These are phyloP conservation scores for Penicillium verhagenii DNA, from an alignment of 495 filamentous ascomycete genomes.

Conservation along the genomic window DNA sequence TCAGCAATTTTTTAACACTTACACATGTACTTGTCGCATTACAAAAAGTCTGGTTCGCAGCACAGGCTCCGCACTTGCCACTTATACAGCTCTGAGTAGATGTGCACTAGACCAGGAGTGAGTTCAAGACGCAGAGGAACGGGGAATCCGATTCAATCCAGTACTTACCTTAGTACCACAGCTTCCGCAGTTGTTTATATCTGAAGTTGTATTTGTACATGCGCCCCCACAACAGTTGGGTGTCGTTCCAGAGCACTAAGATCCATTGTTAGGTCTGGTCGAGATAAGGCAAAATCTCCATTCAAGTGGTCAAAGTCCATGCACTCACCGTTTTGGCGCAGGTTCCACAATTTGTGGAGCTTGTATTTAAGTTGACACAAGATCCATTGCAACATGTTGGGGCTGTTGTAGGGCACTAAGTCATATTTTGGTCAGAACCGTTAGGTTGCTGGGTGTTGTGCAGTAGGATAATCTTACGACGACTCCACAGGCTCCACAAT, in stretches of 20 bases:
- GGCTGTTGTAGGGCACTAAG: neutral
- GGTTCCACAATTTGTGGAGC: neutral
- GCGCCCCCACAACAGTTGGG: neutral
- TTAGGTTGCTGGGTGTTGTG: neutral
- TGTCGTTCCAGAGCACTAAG: conserved; percentile 3
- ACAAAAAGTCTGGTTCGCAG: neutral
- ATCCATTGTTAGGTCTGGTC: neutral
- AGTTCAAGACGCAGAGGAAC: too few species aligned
- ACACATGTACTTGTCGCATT: conserved; percentile 1
- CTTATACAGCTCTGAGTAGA: conserved; percentile 4
- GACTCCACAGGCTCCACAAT: conserved; percentile 7
- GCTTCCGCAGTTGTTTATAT: conserved; percentile 1
- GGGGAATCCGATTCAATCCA: neutral
- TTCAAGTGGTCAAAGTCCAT: too few species aligned
- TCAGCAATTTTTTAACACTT: neutral
- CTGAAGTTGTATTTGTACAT: conserved; percentile 3
- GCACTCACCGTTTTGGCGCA: neutral
- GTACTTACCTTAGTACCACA: neutral
- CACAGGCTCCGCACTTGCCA: neutral
- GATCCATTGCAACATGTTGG: conserved; percentile 1
- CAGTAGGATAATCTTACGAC: neutral
- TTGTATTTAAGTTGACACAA: conserved; percentile 4
- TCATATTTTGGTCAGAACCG: neutral
- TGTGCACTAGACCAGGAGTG: conserved; percentile 5
- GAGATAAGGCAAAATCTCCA: too few species aligned